Conservation (phyloP, 345 rosid species). For the Psidium friedrichsthalianum region DNA sequence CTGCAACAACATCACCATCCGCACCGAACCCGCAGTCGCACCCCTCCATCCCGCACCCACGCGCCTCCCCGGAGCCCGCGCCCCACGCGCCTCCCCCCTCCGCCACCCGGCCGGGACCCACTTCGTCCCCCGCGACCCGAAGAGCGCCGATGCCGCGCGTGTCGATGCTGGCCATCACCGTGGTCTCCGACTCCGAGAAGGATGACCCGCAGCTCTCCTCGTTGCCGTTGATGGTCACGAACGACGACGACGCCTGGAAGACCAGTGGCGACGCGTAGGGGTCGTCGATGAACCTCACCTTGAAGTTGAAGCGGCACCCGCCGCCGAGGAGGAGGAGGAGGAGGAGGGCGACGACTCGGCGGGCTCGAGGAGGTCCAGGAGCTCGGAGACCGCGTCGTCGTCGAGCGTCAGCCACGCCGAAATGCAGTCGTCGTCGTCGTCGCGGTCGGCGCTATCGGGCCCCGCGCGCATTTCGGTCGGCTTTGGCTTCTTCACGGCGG, state of each 20-base stretch:
- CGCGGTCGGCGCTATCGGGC: not conserved
- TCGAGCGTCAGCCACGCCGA: slow-evolving; percentile 31
- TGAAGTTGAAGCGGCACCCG: slow-evolving; percentile 2
- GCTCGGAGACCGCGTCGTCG: slow-evolving; percentile 27
- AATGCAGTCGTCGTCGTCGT: slow-evolving; percentile 13
- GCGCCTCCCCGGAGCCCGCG: not conserved
- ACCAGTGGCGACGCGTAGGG: slow-evolving; percentile 42
- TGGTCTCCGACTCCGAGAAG: slow-evolving; percentile 56
- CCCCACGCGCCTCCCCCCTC: slow-evolving; percentile 21
- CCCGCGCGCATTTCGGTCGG: not conserved
- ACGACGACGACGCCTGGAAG: slow-evolving; percentile 48
- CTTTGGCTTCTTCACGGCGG: slow-evolving; percentile 4
- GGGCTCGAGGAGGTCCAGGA: slow-evolving; percentile 47
- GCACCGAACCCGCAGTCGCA: not conserved
- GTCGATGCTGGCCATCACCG: slow-evolving; percentile 75
- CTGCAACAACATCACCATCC: slow-evolving; percentile 21
- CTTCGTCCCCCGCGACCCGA: not conserved
- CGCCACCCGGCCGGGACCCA: slow-evolving; percentile 14
- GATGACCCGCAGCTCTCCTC: slow-evolving; percentile 89
- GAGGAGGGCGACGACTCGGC: not conserved
- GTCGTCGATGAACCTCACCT: slow-evolving; percentile 58
- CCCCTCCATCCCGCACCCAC: not conserved
- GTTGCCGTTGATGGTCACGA: slow-evolving; percentile 73
- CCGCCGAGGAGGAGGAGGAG: not conserved
- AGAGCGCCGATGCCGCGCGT: slow-evolving; percentile 16